Evolutionary conservation across 2,329 filamentous ascomycete genomes (phyloP), one percentile per base, ranked within the genome.

Genomic region (Fusarium sp.): DNA sequence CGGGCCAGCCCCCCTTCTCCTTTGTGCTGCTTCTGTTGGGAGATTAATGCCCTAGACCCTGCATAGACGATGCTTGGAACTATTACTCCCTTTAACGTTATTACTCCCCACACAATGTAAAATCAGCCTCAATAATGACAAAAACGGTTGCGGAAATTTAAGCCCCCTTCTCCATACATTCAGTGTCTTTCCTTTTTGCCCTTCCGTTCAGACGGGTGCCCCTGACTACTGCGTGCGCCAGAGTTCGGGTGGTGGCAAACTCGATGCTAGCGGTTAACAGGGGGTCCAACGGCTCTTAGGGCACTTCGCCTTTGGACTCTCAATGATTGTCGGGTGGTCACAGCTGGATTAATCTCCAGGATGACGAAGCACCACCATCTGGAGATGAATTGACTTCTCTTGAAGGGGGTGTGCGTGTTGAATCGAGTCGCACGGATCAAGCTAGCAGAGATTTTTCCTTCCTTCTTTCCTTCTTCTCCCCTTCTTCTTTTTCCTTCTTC

Each of bases 1-100:
- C 62, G 62, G 70, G 59, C 72, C 54, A 8, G 23, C 16, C 45
- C 34, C 68, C 71, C 76, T 74, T 76, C 76, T 76, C 77, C 72
- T 78, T 76, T 76, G 69, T 66, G 62, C 56, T 78, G 66, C 75
- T 72, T 76, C 75, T 78, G 77, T 78, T 78, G 77, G 76, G 77
- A 78, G 66, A 78, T 78, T 78, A 77, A 75, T 70, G 58, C 68
- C 70, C 60, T 52, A 41, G 65, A 67, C 66, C 74, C 68, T 78
- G 77, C 77, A 77, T 78, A 66, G 68, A 63, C 66, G 59, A 62
- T 64, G 64, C 63, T 67, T 67, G 61, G 14, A 75, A 58, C 66
- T 69, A 68, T 74, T 56, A 57, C 68, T 35, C 64, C 54, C 66
- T 64, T 52, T n/a, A 67, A 66, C 68, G 66, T 70, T 64, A 54